phyloP scores from a whole-genome alignment of 768 basidiomycete genomes.

The Rhizopogon vesiculosus region DNA sequence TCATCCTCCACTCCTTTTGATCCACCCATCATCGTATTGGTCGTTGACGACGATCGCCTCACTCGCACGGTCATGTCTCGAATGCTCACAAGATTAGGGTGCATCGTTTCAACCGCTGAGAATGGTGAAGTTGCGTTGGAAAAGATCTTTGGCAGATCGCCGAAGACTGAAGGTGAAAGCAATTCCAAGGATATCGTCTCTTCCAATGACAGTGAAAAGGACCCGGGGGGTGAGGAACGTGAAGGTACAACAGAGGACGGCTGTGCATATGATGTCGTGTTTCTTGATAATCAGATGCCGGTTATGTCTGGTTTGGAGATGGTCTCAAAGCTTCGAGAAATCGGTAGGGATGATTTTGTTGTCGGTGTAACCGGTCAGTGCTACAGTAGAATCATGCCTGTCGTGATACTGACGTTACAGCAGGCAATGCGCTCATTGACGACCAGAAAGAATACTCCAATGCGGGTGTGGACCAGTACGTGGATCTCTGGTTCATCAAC shows the following conservation, averaged over 20 bases:
- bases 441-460: constrained; percentile 75
- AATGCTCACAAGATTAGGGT: constrained; percentile 74
- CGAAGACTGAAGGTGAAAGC: not conserved
- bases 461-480: constrained; percentile 73
- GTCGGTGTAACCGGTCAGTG: constrained; percentile 70
- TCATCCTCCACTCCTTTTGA: constrained; percentile 32
- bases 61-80: constrained; percentile 80
- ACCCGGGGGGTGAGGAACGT: not conserved
- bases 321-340: constrained; percentile 56
- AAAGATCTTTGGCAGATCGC: constrained; percentile 49
- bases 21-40: constrained; percentile 58
- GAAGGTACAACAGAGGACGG: not conserved
- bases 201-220: not conserved
- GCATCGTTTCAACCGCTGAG: constrained; percentile 74
- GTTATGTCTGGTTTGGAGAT: constrained; percentile 70
- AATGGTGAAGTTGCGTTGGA: constrained; percentile 78
- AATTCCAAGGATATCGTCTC: constrained; percentile 8
- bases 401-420: constrained; percentile 7
- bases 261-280: constrained; percentile 39
- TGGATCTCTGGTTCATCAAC: constrained; percentile 4
- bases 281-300: constrained; percentile 80
- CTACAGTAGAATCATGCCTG: not conserved
- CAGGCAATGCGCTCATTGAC: constrained; percentile 49
- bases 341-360: constrained; percentile 72
- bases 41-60: constrained; percentile 80